These are phyloP conservation scores for Metschnikowia anglica DNA, from an alignment of 805 yeast species.

Conservation along the genomic window DNA sequence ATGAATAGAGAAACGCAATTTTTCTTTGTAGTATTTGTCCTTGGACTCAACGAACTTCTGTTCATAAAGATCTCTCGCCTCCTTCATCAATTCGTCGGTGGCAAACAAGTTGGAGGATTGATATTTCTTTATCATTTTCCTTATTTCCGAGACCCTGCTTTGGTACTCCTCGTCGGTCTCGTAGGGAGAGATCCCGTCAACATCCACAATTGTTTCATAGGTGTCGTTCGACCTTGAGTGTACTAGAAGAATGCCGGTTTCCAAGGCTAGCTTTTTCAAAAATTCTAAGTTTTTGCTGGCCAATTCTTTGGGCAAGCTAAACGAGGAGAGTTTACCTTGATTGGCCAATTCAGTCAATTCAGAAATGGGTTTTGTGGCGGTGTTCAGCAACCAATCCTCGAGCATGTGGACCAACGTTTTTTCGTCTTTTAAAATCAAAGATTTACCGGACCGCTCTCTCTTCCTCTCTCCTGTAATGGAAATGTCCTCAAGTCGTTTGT, in stretches of 20 bases:
- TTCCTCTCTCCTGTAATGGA: constrained; percentile 70
- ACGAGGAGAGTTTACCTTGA: constrained; percentile 26
- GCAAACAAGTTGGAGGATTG: constrained; percentile 64
- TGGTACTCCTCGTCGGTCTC: constrained; percentile 67
- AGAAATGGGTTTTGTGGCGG: constrained; percentile 28
- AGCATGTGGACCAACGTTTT: constrained; percentile 64
- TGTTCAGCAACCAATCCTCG: constrained; percentile 49
- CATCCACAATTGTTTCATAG: constrained; percentile 61
- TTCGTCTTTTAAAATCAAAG: constrained; percentile 67
- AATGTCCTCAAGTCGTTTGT: constrained; percentile 75
- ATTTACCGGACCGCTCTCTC: constrained; percentile 63
- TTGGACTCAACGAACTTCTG: constrained; percentile 81
- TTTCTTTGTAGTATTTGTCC: constrained; percentile 78
- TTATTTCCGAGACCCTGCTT: constrained; percentile 50
- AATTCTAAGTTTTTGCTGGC: constrained; percentile 56
- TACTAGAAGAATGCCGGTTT: constrained; percentile 62
- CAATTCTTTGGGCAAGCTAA: constrained; percentile 47
- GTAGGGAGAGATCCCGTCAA: constrained; percentile 69
- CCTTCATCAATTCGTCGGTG: constrained; percentile 50
- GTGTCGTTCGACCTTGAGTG: constrained; percentile 59
- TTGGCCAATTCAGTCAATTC: constrained; percentile 38
- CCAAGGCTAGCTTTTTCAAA: constrained; percentile 61
- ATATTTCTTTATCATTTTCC: constrained; percentile 59
- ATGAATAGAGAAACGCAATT: constrained; percentile 65
- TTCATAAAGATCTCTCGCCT: constrained; percentile 60